phyloP scores from a whole-genome alignment of 805 yeast species.

The Candida coquimbonensis region DNA sequence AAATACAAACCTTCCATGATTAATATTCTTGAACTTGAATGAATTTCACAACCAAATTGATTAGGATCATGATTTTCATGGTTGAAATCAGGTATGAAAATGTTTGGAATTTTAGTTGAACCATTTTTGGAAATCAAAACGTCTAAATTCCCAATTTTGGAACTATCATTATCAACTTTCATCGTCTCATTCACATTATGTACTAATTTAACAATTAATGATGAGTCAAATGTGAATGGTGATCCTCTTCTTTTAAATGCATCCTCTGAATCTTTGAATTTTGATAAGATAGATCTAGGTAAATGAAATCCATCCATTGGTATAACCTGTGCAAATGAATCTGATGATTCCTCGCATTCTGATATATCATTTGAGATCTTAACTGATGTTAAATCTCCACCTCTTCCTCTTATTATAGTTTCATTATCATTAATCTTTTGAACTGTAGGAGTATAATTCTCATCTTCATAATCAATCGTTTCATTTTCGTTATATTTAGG shows the following conservation, averaged over 20 bases:
- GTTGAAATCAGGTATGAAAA: slow-evolving; percentile 27
- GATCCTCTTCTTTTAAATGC: slow-evolving; percentile 74
- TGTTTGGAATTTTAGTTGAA: slow-evolving; percentile 24
- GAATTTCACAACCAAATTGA: slow-evolving; percentile 4
- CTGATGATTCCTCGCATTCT: not conserved
- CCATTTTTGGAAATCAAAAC: not conserved
- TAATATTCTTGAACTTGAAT: slow-evolving; percentile 10
- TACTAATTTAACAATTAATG: slow-evolving; percentile 9
- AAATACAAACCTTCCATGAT: slow-evolving; percentile 17
- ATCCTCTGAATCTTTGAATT: slow-evolving; percentile 44
- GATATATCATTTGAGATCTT: slow-evolving; percentile 5
- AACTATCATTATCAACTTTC: slow-evolving; percentile 1
- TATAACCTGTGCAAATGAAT: slow-evolving; percentile 36
- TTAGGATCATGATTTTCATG: slow-evolving; percentile 16
- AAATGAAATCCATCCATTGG: slow-evolving; percentile 79
- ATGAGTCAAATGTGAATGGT: slow-evolving; percentile 72
- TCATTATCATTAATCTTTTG: slow-evolving; percentile 3
- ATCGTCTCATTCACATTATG: slow-evolving; percentile 12
- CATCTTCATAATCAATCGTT: slow-evolving; percentile 15
- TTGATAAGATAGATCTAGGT: slow-evolving; percentile 40
- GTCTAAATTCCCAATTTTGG: slow-evolving; percentile 7
- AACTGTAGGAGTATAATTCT: slow-evolving; percentile 12
- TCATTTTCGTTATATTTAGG: slow-evolving; percentile 7
- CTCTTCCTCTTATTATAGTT: slow-evolving; percentile 18
- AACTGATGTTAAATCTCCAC: slow-evolving; percentile 20